Base-by-base conservation (phyloP, 2,329 filamentous ascomycete species). In the Penicillium sp. region DNA sequence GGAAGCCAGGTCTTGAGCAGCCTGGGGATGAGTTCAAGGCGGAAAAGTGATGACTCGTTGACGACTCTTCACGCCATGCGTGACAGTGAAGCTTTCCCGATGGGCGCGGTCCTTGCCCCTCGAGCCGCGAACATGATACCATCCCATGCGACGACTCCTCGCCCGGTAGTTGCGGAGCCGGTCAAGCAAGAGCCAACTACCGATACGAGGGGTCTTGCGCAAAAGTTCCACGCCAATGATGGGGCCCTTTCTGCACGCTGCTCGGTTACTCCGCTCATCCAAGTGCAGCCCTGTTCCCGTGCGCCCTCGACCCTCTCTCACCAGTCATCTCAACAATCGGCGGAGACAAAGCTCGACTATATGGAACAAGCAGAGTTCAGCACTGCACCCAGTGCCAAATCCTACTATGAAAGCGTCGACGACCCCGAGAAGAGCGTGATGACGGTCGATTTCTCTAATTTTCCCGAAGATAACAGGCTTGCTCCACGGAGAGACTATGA, bases 261-360 rank as follows among this genome's bases (percentile, higher is more conserved):
- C 33, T 50, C 51, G 1, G 44, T 43, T 4, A 46, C 47, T n/a
- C 45, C 48, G 11, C 39, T 41, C n/a, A 54, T 53, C 26, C 46
- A 57, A 5, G 34, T 57, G 9, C 47, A 47, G 7, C 51, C 53
- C 7, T 50, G 54, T 9, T 51, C 52, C 24, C 49, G 49, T 26
- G 47, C 48, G 12, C 48, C 34, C 9, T 59, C 55, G 29, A 32
- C 29, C 7, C 7, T 32, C 8, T 32, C 29, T 32, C 8, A 32
- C 1, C 39, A 43, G 6, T 57, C 55, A 45, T 58, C 55, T 6
- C 50, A 45, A 8, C 34, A 37, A 8, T 57, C 57, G 24, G 45
- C 45, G 18, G 50, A 49, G 2, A 48, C 25, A 2, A 36, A 46
- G 5, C 6, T 41, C 3, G 25, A 46, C 7, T 33, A 24, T 5